A percentile compares a stretch with the other conserved stretches of the same genome.
Conservation (phyloP, 306 rosid species). For the Senna tora region DNA sequence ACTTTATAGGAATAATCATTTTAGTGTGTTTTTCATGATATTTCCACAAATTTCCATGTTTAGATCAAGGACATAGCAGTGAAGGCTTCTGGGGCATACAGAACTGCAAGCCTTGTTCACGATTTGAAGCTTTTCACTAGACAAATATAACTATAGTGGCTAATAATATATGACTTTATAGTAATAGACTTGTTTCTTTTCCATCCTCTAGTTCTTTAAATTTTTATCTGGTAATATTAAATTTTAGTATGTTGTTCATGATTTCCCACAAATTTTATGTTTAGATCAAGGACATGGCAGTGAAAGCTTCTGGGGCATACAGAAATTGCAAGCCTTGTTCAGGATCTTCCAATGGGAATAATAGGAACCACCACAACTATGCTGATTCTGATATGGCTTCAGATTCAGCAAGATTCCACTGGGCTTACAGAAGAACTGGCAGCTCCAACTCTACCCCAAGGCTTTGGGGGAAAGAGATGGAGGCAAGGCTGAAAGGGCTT, state of each 20-base stretch:
- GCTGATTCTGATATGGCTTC: constrained; percentile 82
- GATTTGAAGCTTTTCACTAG: constrained; percentile 29
- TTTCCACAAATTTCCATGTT: background rate
- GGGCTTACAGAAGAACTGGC: constrained; percentile 74
- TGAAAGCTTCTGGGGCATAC: constrained; percentile 95
- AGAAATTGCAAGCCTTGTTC: constrained; percentile 94
- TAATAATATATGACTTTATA: too few species aligned
- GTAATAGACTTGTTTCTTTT: background rate
- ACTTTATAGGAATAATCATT: too few species aligned
- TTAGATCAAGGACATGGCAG: constrained; percentile 97
- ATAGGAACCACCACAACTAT: constrained; percentile 53
- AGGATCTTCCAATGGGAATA: constrained; percentile 57
- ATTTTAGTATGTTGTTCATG: background rate
- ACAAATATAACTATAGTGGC: background rate
- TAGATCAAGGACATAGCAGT: constrained; percentile 99
- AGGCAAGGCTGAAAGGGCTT: constrained; percentile 72
- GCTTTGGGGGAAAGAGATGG: constrained; percentile 89
- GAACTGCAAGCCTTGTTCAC: constrained; percentile 91
- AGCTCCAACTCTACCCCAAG: constrained; percentile 88
- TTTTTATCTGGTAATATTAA: background rate
- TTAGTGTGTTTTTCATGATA: background rate
- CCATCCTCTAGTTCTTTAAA: background rate
- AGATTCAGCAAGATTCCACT: constrained; percentile 78
- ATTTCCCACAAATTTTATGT: background rate
- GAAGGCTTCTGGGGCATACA: constrained; percentile 95